Evolutionary conservation across 345 rosid genomes (phyloP), one percentile per base, ranked within the genome.

Genomic region (Passiflora organensis): DNA sequence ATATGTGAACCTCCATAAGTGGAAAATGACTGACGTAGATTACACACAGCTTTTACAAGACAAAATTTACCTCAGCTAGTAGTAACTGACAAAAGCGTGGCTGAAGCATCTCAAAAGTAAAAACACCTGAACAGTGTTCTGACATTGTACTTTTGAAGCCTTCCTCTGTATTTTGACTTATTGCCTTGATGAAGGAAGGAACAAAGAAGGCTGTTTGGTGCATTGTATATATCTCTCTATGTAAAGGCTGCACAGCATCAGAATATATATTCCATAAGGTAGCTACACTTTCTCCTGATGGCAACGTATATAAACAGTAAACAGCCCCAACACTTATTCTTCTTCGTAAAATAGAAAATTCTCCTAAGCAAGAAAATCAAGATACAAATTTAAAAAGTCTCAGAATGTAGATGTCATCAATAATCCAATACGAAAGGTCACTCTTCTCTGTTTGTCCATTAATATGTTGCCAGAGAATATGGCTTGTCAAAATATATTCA

Each of bases 71-170:
- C 97, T 94, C 97, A 0, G 82, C 69, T 43, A 83, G 62, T 70
- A 89, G 61, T 74, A 82, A 48, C 61, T 83, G 77, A 62, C 99
- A 87, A 64, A 89, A 78, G 10, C 32, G 53, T 16, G 93, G 90
- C 56, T 80, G 87, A 77, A 94, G 64, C 86, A 94, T 89, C 55
- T 82, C 75, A 74, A 94, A 94, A 44, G 86, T 72, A 61, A 74
- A 85, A 47, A 94, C 69, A 65, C 97, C 99, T 0, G 81, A 75
- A 50, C 73, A 63, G 17, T 80, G 72, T 65, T 84, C 87, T 24
- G 70, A 56, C 67, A 94, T 71, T 59, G 77, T 76, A 34, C 83
- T 83, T 67, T 81, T 76, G 58, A 83, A 65, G 60, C 85, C 77
- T 65, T 82, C 81, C 71, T 71, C 93, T 4, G 83, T 75, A 63